These are phyloP conservation scores for Paramyrothecium sp. DNA, from an alignment of 2,329 filamentous ascomycete species.

Conservation along the genomic window DNA sequence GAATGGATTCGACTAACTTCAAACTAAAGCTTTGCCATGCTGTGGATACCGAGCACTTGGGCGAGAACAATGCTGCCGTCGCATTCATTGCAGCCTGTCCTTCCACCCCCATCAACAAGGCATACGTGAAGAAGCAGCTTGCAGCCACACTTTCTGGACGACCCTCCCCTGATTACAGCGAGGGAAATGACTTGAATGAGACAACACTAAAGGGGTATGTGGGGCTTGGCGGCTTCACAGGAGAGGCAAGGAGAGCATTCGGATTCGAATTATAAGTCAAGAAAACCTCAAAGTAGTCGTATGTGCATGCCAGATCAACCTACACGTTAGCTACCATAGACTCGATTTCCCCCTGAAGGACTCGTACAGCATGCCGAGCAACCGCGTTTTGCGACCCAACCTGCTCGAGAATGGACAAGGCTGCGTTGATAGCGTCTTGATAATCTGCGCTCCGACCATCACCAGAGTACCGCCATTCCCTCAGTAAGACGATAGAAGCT, in stretches of 20 bases:
- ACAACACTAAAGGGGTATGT: slow-evolving; percentile 10
- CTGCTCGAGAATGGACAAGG: no score
- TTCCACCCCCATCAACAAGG: slow-evolving; percentile 23
- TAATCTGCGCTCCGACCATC: no score
- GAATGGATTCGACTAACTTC: slow-evolving; percentile 5
- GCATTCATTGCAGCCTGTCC: slow-evolving; percentile 34
- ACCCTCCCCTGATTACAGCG: slow-evolving; percentile 5
- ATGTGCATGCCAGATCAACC: no score
- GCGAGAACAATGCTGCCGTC: slow-evolving; percentile 28
- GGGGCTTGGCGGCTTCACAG: slow-evolving; percentile 5
- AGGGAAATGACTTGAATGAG: slow-evolving; percentile 9
- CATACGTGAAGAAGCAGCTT: slow-evolving; percentile 17
- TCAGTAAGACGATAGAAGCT: no score
- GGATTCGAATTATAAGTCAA: slow-evolving; percentile 9
- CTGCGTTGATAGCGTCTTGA: no score
- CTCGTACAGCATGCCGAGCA: no score
- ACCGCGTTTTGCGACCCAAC: no score
- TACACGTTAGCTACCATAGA: no score
- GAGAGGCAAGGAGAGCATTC: slow-evolving; percentile 9
- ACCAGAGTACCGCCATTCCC: no score
- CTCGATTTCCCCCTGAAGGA: no score
- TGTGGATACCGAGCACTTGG: slow-evolving; percentile 35
- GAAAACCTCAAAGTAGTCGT: no score
- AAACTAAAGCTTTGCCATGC: slow-evolving; percentile 30
- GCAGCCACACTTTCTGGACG: slow-evolving; percentile 7